phyloP scores from a whole-genome alignment of 441 rosid species.

The Pelargonium australe region DNA sequence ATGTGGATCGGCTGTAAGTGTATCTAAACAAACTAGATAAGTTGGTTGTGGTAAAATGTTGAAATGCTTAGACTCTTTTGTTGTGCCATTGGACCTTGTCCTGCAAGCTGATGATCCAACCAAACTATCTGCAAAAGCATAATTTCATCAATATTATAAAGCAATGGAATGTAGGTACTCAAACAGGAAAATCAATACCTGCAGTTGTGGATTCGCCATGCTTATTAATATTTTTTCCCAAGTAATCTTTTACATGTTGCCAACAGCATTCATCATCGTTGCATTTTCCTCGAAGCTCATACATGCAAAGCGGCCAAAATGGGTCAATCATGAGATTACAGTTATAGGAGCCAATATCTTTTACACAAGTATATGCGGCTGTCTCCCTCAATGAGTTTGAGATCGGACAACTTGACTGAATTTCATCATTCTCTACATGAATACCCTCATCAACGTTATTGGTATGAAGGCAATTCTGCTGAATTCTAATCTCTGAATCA shows the following conservation, averaged over 20 bases:
- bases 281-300: slow-evolving; percentile 95
- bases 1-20: slow-evolving; percentile 50
- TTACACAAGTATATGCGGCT: slow-evolving; percentile 19
- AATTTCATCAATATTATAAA: slow-evolving; percentile 17
- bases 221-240: slow-evolving; percentile 29
- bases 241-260: slow-evolving; percentile 74
- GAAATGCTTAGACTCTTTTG: slow-evolving; percentile 27
- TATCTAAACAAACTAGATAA: slow-evolving; percentile 72
- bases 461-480: slow-evolving; percentile 23
- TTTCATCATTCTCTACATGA: slow-evolving; percentile 30
- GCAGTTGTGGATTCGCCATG: slow-evolving; percentile 35
- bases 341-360: slow-evolving; percentile 44
- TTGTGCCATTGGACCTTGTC: slow-evolving; percentile 25
- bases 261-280: slow-evolving; percentile 86
- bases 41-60: slow-evolving; percentile 46
- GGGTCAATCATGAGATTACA: slow-evolving; percentile 58
- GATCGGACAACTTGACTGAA: slow-evolving; percentile 21
- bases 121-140: slow-evolving; percentile 47
- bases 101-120: slow-evolving; percentile 29
- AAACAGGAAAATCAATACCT: slow-evolving; percentile 32
- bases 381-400: slow-evolving; percentile 30
- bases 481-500: slow-evolving; percentile 26
- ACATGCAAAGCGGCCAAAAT: slow-evolving; percentile 82
- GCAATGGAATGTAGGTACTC: slow-evolving; percentile 22
- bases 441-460: slow-evolving; percentile 19